Evolutionary conservation across 345 rosid species (phyloP).

Genomic region (Syzygium oleosum): DNA sequence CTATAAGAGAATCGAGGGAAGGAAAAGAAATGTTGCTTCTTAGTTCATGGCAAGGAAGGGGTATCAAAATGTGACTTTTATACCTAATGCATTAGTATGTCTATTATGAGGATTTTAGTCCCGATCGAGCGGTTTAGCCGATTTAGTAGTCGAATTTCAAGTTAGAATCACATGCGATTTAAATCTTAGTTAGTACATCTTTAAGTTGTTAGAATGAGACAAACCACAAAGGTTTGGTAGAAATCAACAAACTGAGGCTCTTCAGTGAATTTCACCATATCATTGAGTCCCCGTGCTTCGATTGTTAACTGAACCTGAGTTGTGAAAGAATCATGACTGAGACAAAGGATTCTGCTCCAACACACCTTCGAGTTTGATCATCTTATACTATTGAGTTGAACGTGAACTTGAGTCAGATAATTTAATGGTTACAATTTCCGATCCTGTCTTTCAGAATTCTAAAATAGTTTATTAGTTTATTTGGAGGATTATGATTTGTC

Average conservation of each 20-base stretch:
- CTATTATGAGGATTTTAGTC: not conserved
- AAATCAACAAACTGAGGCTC: not conserved
- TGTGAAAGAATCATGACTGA: not conserved
- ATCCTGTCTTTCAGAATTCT: not conserved
- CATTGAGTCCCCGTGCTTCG: not conserved
- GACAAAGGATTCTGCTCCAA: not conserved
- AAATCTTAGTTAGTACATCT: not conserved
- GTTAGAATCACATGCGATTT: not conserved
- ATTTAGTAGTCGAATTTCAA: not conserved
- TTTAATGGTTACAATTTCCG: not conserved
- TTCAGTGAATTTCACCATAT: not conserved
- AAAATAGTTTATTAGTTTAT: not conserved
- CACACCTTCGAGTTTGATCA: not conserved
- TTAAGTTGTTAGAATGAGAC: not conserved
- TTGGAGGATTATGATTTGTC: not conserved
- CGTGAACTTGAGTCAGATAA: not conserved
- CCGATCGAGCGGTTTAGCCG: not conserved
- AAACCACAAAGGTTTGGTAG: too few relatives aligned
- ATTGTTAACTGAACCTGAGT: not conserved
- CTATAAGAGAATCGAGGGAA: not conserved
- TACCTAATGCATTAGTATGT: not conserved
- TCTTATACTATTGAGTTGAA: not conserved
- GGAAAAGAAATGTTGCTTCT: not conserved
- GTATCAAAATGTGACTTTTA: not conserved
- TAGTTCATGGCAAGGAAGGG: not conserved